These are phyloP conservation scores for Cystofilobasidium ferigula DNA, from an alignment of 768 basidiomycete species.

Conservation along the genomic window DNA sequence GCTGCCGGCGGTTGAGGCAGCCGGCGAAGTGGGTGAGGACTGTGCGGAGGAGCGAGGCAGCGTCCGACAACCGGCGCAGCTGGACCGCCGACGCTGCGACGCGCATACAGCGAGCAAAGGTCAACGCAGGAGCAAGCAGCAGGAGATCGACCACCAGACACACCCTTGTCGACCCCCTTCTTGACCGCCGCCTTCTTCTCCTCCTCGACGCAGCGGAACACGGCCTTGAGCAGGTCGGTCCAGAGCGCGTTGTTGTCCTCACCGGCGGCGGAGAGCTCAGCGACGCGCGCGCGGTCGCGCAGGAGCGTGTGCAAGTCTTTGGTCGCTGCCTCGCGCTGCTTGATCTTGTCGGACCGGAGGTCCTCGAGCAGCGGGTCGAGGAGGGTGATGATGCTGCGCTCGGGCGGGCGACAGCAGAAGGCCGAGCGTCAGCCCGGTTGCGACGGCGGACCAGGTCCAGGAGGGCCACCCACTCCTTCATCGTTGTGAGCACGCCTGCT, in stretches of 20 bases:
- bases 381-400: slow-evolving; percentile 4
- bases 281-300: background rate
- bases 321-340: slow-evolving; percentile 16
- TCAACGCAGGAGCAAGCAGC: background rate
- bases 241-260: slow-evolving; percentile 39
- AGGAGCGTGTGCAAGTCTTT: slow-evolving; percentile 6
- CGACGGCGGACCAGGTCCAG: too few species aligned
- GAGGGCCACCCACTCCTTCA: background rate
- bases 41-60: slow-evolving; percentile 52
- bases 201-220: slow-evolving; percentile 54
- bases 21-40: slow-evolving; percentile 50
- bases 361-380: slow-evolving; percentile 5
- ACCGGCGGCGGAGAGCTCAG: slow-evolving; percentile 5
- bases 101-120: slow-evolving; percentile 38
- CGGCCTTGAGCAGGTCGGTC: slow-evolving; percentile 58
- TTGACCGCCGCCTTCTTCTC: slow-evolving; percentile 50
- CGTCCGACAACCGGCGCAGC: slow-evolving; percentile 53
- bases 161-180: slow-evolving; percentile 33
- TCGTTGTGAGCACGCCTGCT: too few species aligned
- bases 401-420: background rate
- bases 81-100: slow-evolving; percentile 43
- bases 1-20: slow-evolving; percentile 47
- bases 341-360: slow-evolving; percentile 22
- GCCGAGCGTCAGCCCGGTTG: background rate
- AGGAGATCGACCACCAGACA: background rate